A percentile compares a stretch with the other conserved stretches of the same genome.
phyloP scores from a whole-genome alignment of 1,284 basidiomycete genomes.

The Anthracocystis panici-leucophaei region DNA sequence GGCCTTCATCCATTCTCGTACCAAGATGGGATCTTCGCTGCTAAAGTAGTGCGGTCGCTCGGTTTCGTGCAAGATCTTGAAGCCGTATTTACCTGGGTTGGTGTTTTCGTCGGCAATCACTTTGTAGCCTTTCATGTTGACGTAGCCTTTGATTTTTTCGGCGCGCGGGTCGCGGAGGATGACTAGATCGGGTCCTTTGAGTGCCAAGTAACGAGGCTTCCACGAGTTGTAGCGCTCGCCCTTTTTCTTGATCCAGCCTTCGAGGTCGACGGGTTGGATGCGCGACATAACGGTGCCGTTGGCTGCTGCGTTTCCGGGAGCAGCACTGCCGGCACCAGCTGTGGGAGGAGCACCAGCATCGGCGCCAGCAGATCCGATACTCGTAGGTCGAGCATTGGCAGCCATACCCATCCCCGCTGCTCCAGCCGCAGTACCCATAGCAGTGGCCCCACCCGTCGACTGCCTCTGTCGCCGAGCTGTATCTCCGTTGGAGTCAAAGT shows the following conservation, averaged over 20 bases:
- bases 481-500: constrained; percentile 60
- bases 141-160: constrained; percentile 87
- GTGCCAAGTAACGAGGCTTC: constrained; percentile 93
- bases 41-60: constrained; percentile 92
- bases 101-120: constrained; percentile 92
- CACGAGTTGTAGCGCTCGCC: constrained; percentile 92
- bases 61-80: constrained; percentile 89
- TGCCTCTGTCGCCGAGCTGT: constrained; percentile 51
- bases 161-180: constrained; percentile 63
- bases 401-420: constrained; percentile 28
- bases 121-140: constrained; percentile 91
- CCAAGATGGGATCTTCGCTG: constrained; percentile 82
- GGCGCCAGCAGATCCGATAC: constrained; percentile 30
- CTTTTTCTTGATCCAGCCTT: constrained; percentile 92
- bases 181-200: constrained; percentile 80
- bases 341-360: constrained; percentile 50
- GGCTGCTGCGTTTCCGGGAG: constrained; percentile 5
- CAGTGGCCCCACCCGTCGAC: constrained; percentile 27
- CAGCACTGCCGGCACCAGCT: constrained; percentile 47
- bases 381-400: constrained; percentile 24
- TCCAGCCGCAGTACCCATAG: constrained; percentile 8
- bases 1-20: constrained; percentile 99
- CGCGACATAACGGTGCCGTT: constrained; percentile 61
- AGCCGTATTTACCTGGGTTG: constrained; percentile 92
- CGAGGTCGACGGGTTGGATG: constrained; percentile 65